Evolutionary conservation across 306 rosid species (phyloP).

Genomic region (Vigna angularis): DNA sequence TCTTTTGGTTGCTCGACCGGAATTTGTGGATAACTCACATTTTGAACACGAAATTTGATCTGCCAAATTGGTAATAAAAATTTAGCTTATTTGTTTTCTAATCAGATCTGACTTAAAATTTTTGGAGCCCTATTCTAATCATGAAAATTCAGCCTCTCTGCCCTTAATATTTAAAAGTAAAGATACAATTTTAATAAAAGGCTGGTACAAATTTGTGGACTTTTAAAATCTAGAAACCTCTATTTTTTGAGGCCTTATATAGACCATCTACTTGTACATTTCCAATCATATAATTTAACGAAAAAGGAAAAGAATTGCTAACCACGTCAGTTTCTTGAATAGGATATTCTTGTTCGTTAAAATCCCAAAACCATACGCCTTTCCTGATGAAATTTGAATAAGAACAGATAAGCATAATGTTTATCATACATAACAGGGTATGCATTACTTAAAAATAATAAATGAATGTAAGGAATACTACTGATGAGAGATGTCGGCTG

Average conservation of each 20-base stretch:
- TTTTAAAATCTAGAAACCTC: too few relatives aligned
- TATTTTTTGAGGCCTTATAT: too few relatives aligned
- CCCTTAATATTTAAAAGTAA: too few relatives aligned
- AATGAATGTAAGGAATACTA: neutral
- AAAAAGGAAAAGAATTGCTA: conserved; percentile 35
- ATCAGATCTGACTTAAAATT: neutral
- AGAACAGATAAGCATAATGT: conserved; percentile 3
- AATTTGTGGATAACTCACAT: conserved; percentile 68
- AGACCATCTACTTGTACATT: neutral
- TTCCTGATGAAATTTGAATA: conserved; percentile 53
- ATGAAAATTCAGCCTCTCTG: too few relatives aligned
- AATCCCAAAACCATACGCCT: conserved; percentile 73
- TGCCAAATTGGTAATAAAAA: conserved; percentile 45
- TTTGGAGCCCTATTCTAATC: too few relatives aligned
- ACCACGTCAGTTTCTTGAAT: conserved; percentile 69
- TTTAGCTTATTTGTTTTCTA: conserved; percentile 35
- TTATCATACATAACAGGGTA: conserved; percentile 4
- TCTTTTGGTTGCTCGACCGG: conserved; percentile 75
- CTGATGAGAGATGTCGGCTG: neutral
- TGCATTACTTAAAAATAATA: neutral
- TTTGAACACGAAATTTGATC: conserved; percentile 68
- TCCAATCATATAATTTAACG: conserved; percentile 31
- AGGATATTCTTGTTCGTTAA: conserved; percentile 38
- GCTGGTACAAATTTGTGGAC: too few relatives aligned
- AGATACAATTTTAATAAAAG: too few relatives aligned